phyloP scores from a whole-genome alignment of 768 basidiomycete genomes.

The Suillus lakei region DNA sequence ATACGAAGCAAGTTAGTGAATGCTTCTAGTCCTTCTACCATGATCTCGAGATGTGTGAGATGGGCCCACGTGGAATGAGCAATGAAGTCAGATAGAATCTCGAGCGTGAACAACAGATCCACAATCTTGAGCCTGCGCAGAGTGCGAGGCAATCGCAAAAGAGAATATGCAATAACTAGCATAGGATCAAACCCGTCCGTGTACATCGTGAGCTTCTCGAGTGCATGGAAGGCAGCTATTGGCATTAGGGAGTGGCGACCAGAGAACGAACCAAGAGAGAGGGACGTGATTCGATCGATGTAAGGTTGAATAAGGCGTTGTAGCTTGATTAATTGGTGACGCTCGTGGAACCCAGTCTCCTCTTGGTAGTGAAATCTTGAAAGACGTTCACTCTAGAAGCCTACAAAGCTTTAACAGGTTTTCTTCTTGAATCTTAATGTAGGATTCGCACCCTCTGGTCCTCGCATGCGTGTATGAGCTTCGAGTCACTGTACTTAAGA shows the following conservation, averaged over 20 bases:
- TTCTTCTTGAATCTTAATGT: no score
- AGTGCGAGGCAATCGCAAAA: conserved; percentile 12
- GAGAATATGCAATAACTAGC: no score
- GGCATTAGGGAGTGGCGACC: background rate
- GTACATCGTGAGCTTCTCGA: conserved; percentile 26
- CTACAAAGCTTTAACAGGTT: no score
- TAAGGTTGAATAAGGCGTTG: conserved; percentile 23
- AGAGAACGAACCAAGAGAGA: conserved; percentile 7
- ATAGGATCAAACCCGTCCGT: no score
- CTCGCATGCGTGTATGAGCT: no score
- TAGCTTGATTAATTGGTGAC: no score
- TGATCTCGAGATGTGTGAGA: conserved; percentile 14
- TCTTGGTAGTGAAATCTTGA: no score
- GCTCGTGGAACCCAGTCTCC: no score
- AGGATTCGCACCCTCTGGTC: no score
- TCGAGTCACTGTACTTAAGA: no score
- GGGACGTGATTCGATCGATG: conserved; percentile 8
- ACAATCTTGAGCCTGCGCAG: conserved; percentile 18
- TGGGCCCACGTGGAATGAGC: no score
- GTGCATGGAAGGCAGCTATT: conserved; percentile 13
- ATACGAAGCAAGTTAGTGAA: conserved; percentile 6
- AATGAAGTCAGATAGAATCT: conserved; percentile 13
- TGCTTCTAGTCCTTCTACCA: background rate
- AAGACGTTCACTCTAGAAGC: no score
- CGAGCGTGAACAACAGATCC: background rate